Percentiles rank a stretch among this genome's conserved stretches.
phyloP scores from a whole-genome alignment of 2,329 filamentous ascomycete genomes.

The Tolypocladium ovalisporum region DNA sequence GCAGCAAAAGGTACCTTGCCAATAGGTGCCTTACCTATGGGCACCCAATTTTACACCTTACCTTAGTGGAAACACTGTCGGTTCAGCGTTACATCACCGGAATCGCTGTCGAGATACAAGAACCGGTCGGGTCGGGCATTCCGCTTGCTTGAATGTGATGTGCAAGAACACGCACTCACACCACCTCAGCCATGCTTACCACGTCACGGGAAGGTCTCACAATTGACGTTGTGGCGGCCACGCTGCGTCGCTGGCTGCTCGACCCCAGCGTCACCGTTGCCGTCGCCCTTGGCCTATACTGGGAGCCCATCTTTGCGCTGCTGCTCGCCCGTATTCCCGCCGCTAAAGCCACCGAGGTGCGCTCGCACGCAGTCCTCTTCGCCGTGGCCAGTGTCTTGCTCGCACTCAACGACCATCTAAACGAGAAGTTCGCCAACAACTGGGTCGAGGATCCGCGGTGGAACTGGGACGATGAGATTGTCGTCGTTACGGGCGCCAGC shows the following conservation, averaged over 20 bases:
- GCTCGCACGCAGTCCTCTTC: constrained; percentile 4
- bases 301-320: constrained; percentile 3
- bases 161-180: neutral
- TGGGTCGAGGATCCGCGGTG: neutral
- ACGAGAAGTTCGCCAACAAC: neutral
- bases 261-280: constrained; percentile 9
- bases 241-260: constrained; percentile 9
- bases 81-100: neutral
- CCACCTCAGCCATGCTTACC: neutral
- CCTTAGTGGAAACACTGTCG: no score
- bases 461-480: neutral
- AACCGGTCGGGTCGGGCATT: neutral
- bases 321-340: constrained; percentile 1
- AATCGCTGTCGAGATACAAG: neutral
- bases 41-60: no score
- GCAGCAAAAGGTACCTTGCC: no score
- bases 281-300: constrained; percentile 5
- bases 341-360: neutral
- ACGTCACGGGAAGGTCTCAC: constrained; percentile 13
- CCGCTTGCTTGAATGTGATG: neutral
- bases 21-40: no score
- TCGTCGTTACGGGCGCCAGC: neutral
- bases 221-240: constrained; percentile 10
- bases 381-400: neutral
- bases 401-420: neutral